Conservation (phyloP, 1,284 basidiomycete species). For the Thecaphora frezii region DNA sequence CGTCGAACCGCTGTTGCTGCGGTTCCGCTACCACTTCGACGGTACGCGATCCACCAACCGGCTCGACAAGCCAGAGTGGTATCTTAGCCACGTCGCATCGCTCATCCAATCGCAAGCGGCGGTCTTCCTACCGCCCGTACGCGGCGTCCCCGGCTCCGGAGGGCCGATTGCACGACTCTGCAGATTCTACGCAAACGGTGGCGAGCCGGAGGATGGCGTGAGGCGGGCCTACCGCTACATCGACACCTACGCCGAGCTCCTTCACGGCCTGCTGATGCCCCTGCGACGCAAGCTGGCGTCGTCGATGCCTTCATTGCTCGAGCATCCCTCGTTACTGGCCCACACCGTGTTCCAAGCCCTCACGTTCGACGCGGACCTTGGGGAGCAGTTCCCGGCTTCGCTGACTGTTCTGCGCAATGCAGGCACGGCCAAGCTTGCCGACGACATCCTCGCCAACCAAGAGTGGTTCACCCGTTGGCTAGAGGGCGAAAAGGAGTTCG, state of each 20-base stretch:
- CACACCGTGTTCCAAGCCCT: conserved; percentile 93
- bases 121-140: conserved; percentile 68
- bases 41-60: conserved; percentile 82
- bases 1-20: conserved; percentile 77
- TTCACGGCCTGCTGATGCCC: conserved; percentile 44
- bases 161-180: conserved; percentile 9
- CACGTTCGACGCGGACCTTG: conserved; percentile 80
- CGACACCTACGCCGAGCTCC: conserved; percentile 46
- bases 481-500: conserved; percentile 65
- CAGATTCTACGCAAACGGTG: conserved; percentile 65
- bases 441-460: conserved; percentile 75
- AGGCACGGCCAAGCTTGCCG: conserved; percentile 60
- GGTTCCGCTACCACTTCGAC: conserved; percentile 96
- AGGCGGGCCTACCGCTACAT: conserved; percentile 60
- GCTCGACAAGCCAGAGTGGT: conserved; percentile 96
- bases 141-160: conserved; percentile 11
- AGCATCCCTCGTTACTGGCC: conserved; percentile 80
- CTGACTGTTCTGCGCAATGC: conserved; percentile 28
- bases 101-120: conserved; percentile 60
- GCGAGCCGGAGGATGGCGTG: conserved; percentile 67
- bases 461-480: conserved; percentile 92
- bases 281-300: conserved; percentile 44
- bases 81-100: conserved; percentile 85
- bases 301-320: conserved; percentile 70
- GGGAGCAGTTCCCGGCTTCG: conserved; percentile 57